Evolutionary conservation across 331 rosid genomes (phyloP).

Genomic region (Rosa hybrid): DNA sequence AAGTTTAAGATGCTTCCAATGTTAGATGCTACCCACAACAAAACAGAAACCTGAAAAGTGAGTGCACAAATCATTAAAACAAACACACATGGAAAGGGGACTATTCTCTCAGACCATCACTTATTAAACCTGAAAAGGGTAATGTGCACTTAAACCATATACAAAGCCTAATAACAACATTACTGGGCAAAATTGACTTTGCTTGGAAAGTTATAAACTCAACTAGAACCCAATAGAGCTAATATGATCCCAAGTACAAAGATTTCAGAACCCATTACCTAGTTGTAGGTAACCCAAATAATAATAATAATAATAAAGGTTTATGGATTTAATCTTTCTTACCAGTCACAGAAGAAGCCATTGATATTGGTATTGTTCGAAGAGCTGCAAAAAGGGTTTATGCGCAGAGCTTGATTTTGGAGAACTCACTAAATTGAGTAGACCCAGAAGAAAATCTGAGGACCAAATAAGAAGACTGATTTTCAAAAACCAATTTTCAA

Average conservation of each 20-base stretch:
- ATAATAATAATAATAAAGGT: no score
- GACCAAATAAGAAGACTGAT: no score
- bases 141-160: not conserved
- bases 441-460: no score
- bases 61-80: not conserved
- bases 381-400: no score
- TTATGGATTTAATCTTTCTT: not conserved
- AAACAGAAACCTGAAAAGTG: no score
- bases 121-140: no score
- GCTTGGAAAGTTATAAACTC: not conserved
- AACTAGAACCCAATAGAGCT: not conserved
- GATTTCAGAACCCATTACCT: not conserved
- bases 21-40: no score
- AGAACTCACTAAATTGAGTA: not conserved
- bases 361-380: not conserved
- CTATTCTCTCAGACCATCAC: no score
- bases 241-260: not conserved
- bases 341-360: constrained; percentile 13
- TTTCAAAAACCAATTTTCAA: no score
- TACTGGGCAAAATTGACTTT: not conserved
- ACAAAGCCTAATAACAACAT: not conserved
- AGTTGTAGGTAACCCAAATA: not conserved
- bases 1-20: no score
- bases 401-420: not conserved
- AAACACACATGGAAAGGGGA: not conserved